Percentiles rank a stretch among this genome's conserved stretches.
Evolutionary conservation across 441 rosid genomes (phyloP).

Genomic region (Populus trichocarpa): DNA sequence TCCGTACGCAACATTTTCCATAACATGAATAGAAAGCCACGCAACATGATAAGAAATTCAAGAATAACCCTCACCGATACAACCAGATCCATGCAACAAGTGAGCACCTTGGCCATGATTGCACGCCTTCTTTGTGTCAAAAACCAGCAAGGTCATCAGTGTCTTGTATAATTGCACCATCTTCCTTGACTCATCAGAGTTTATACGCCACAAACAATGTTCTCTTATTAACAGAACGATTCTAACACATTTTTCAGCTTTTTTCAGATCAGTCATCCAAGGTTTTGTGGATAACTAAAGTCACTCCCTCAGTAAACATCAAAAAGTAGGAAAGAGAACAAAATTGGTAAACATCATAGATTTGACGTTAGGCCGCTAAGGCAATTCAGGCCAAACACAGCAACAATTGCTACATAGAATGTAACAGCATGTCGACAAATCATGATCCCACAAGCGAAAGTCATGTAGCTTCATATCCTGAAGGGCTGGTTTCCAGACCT

Average conservation of each 20-base stretch:
- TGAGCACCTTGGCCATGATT: no score
- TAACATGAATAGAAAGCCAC: no score
- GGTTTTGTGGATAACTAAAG: background rate
- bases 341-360: background rate
- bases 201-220: no score
- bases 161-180: no score
- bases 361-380: background rate
- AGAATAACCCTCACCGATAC: no score
- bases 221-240: no score
- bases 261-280: background rate
- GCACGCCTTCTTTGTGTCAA: no score
- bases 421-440: slow-evolving; percentile 13
- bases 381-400: background rate
- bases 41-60: no score
- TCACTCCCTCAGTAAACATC: background rate
- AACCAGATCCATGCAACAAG: no score
- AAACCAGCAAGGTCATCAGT: no score
- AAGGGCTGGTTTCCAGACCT: slow-evolving; percentile 53
- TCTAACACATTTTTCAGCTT: background rate
- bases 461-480: slow-evolving; percentile 51
- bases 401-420: slow-evolving; percentile 12
- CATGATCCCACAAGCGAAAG: background rate
- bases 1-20: no score
- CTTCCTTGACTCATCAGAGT: no score
- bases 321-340: background rate